Percentiles rank a stretch among this genome's conserved stretches.
phyloP scores from a whole-genome alignment of 2,329 filamentous ascomycete genomes.

The Thelonectria blattea region DNA sequence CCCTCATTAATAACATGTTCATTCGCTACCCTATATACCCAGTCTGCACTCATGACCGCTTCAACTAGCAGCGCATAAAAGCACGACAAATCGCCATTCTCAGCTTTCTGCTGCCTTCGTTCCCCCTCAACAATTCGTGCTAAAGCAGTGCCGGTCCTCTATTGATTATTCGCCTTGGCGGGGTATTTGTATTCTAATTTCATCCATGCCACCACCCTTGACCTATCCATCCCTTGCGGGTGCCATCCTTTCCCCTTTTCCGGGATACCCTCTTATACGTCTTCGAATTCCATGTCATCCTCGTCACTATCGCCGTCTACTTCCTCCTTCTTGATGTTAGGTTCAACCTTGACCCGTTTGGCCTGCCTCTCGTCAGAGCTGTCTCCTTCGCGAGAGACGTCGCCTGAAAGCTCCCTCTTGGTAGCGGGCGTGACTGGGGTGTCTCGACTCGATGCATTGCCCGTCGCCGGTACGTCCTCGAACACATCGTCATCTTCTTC shows the following conservation, averaged over 20 bases:
- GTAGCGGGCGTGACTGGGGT: constrained; percentile 42
- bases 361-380: constrained; percentile 52
- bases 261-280: constrained; percentile 48
- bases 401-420: constrained; percentile 45
- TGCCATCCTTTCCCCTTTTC: background rate
- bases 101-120: background rate
- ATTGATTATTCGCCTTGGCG: constrained; percentile 10
- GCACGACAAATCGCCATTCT: background rate
- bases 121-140: background rate
- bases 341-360: constrained; percentile 68
- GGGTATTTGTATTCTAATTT: constrained; percentile 14
- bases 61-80: background rate
- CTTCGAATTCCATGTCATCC: constrained; percentile 64
- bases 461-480: constrained; percentile 55
- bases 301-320: constrained; percentile 53
- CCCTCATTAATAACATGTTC: too few relatives aligned
- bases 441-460: constrained; percentile 39
- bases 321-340: constrained; percentile 52
- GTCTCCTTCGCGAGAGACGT: constrained; percentile 33
- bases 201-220: background rate
- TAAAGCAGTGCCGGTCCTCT: background rate
- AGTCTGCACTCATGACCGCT: background rate
- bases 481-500: constrained; percentile 55
- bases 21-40: background rate
- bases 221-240: background rate